Conservation (phyloP, 2,329 filamentous ascomycete genomes). For the Aurifilum marmelostoma region DNA sequence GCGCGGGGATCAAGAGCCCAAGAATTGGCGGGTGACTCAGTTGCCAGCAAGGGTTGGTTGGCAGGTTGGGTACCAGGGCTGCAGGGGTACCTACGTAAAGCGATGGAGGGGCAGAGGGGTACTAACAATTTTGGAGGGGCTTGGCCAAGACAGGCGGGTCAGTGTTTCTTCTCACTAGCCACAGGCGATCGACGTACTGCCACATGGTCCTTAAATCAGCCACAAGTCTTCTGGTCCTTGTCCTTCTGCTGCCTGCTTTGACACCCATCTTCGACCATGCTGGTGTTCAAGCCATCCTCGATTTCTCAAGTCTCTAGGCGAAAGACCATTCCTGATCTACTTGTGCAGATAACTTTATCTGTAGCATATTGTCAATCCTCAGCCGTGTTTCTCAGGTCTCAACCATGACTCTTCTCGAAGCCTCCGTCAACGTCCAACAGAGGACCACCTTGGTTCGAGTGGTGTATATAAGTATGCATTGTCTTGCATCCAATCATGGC, state of each 20-base stretch:
- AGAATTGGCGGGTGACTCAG: constrained; percentile 2
- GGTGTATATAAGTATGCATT: neutral
- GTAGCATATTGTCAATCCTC: too few relatives aligned
- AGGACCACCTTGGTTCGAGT: neutral
- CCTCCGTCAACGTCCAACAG: too few relatives aligned
- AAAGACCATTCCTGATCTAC: too few relatives aligned
- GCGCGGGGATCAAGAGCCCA: constrained; percentile 12
- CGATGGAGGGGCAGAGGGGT: constrained; percentile 4
- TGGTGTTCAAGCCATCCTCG: neutral
- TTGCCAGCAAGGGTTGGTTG: neutral
- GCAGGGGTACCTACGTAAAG: neutral
- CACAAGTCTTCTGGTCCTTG: too few relatives aligned
- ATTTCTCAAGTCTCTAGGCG: too few relatives aligned
- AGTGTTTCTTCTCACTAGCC: neutral
- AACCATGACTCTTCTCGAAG: too few relatives aligned
- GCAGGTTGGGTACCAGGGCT: too few relatives aligned
- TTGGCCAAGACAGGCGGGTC: neutral
- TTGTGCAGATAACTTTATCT: too few relatives aligned
- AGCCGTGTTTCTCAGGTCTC: too few relatives aligned
- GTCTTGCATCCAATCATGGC: neutral
- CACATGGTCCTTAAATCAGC: neutral
- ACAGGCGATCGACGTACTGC: neutral
- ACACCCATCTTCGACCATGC: neutral
- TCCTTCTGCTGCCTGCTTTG: neutral
- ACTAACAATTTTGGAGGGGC: neutral